These are phyloP conservation scores for Meripilus lineatus DNA, from an alignment of 1,284 basidiomycete species.

Conservation along the genomic window DNA sequence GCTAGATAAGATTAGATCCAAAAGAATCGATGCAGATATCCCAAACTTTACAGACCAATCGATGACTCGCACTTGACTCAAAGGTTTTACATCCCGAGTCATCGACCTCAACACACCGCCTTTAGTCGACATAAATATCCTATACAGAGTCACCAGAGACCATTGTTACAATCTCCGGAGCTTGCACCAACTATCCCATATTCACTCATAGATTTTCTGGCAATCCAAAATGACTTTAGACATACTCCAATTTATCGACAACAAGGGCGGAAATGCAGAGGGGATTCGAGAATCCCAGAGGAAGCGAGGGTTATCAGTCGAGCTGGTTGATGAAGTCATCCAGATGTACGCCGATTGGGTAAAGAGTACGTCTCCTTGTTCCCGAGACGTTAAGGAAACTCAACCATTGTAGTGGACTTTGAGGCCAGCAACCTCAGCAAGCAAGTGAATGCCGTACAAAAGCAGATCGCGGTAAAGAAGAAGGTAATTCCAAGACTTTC, in stretches of 20 bases:
- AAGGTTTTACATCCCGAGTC: too few relatives aligned
- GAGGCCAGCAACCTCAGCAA: conserved; percentile 78
- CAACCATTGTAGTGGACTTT: conserved; percentile 66
- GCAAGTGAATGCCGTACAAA: conserved; percentile 87
- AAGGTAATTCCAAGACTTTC: too few relatives aligned
- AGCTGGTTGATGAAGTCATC: conserved; percentile 92
- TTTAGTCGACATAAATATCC: too few relatives aligned
- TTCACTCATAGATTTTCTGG: background rate
- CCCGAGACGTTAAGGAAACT: too few relatives aligned
- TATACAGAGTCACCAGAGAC: too few relatives aligned
- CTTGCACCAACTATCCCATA: background rate
- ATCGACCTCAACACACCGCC: too few relatives aligned
- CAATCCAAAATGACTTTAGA: conserved; percentile 61
- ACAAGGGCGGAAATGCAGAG: conserved; percentile 93
- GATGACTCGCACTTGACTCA: conserved; percentile 10
- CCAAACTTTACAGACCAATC: conserved; percentile 2
- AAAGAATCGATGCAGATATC: background rate
- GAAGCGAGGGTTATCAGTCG: conserved; percentile 85
- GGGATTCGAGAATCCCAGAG: conserved; percentile 90
- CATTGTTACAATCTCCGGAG: background rate
- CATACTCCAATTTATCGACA: conserved; percentile 73
- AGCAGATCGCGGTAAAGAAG: conserved; percentile 91
- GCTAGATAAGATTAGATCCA: conserved; percentile 5
- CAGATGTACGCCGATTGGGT: conserved; percentile 92
- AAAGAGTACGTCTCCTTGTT: conserved; percentile 64